Base-by-base conservation (phyloP, 108 stramenopile species). In the Pseudonitzschia delicatissima region DNA sequence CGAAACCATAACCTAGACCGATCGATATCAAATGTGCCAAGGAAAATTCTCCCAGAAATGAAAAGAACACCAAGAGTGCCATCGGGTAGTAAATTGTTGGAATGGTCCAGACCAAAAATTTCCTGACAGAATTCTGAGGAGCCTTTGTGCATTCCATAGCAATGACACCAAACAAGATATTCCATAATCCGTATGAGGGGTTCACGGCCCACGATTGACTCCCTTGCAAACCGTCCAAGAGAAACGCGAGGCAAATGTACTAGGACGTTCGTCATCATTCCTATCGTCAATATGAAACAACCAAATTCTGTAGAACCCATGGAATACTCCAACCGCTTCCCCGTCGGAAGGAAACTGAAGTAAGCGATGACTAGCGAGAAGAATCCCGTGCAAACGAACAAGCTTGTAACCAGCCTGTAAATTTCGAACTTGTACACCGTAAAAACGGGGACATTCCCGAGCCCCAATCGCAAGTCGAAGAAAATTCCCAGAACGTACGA, bases 301-400 rank as follows among this genome's bases (percentile, higher is more conserved):
- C 50, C 88, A 71, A 91, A 90, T n/a, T 82, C 72, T 32, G 86
- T 78, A 0, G 84, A 86, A 40, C 92, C 92, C 66, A 87, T 83
- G 5, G 68, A 67, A 32, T 81, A 71, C 62, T 94, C 92, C 62
- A 94, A 58, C 31, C 83, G 75, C 23, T 77, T 75, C 2, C 85
- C 92, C 66, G 72, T 58, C 59, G 87, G 83, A 57, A 76, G 64
- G 65, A 91, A 94, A 33, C 74, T 74, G 48, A 87, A 64, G 48
- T 76, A 91, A 20, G 84, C 84, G 62, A 94, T 86, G 58, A 91
- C 64, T 20, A 88, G 57, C 18, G 78, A 77, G 1, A 94, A 59
- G 5, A 85, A 65, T 26, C 75, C 72, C 13, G 72, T 64, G 64
- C 89, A 88, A 7, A 91, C 53, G 5, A 94, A 71, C 0, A 89